Base-by-base conservation (phyloP, 768 basidiomycete genomes). In the Naganishia friedmannii region DNA sequence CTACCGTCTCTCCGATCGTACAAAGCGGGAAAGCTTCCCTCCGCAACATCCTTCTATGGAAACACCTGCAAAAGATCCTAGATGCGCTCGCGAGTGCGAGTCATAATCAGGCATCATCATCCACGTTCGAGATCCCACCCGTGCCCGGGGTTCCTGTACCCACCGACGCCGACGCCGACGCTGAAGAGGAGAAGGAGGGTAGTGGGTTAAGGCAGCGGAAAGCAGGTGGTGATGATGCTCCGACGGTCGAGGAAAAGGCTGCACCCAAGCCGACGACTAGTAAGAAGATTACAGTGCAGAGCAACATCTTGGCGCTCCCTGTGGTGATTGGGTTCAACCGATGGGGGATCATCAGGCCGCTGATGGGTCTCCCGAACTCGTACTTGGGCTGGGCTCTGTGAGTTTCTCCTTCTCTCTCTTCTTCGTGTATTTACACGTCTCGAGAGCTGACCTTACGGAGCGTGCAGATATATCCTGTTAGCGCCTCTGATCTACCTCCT, bases 41-140 rank as follows among this genome's bases (percentile, higher is more conserved):
- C 46, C 75, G 73, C 4, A 73, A 73, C 4, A 53, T 79, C 29
- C 66, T 81, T 31, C 48, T 81, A 6, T 89, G 88, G 53, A 85
- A 87, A 8, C 92, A 95, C 81, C 84, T 96, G 4, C 92, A 95
- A 77, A 86, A 89, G 13, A 86, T 94, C 31, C 82, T 94, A 34
- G 90, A 94, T 74, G 90, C 91, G 0, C 85, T 95, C 1, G 90
- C 90, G 0, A 82, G 83, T 5, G 84, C 86, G 15, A 85, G 29
- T 48, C 55, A 69, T 34, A 45, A 63, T 28, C 17, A 42, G 39
- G 37, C 60, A 9, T 0, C n/a, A 37, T 37, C 34, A 12, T 37
- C 34, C 1, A 29, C 46, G 60, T 12, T 42, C 42, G 15, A 42
- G 42, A 42, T 42, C 42, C 42, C 42, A 42, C 9, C 42, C 7